phyloP scores from a whole-genome alignment of 2,329 filamentous ascomycete species.

The Penicillium hesseltinei region DNA sequence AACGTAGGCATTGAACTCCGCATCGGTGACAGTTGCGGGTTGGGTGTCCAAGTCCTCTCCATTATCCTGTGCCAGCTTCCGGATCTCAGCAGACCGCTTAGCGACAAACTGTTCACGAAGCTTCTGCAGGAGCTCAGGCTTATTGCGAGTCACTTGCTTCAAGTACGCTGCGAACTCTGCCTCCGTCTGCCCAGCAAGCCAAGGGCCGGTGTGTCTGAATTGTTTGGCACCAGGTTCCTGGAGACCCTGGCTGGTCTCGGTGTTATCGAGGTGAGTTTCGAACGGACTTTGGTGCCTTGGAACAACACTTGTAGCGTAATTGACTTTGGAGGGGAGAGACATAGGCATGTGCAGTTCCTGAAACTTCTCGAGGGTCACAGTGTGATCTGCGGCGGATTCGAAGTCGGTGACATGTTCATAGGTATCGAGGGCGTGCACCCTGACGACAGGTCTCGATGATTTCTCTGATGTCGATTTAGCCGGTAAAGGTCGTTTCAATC shows the following conservation, averaged over 20 bases:
- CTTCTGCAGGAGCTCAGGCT: constrained; percentile 39
- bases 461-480: constrained; percentile 69
- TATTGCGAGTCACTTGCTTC: constrained; percentile 44
- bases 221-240: constrained; percentile 40
- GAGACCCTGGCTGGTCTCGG: constrained; percentile 35
- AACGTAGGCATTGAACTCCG: constrained; percentile 49
- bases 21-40: constrained; percentile 38
- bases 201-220: constrained; percentile 61
- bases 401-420: constrained; percentile 89
- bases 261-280: constrained; percentile 47
- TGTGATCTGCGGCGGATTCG: constrained; percentile 76
- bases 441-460: constrained; percentile 68
- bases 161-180: constrained; percentile 56
- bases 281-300: constrained; percentile 41
- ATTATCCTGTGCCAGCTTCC: constrained; percentile 42
- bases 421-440: constrained; percentile 76
- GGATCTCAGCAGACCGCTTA: constrained; percentile 36
- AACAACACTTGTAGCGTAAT: constrained; percentile 30
- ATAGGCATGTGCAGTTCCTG: constrained; percentile 76
- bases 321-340: constrained; percentile 47
- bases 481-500: constrained; percentile 81
- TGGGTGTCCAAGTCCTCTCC: constrained; percentile 35
- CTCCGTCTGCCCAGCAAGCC: constrained; percentile 55
- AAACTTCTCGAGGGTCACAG: constrained; percentile 78
- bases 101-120: constrained; percentile 36